phyloP scores from a whole-genome alignment of 192 early-diverging fungal species.

The Kappamyces sp. region DNA sequence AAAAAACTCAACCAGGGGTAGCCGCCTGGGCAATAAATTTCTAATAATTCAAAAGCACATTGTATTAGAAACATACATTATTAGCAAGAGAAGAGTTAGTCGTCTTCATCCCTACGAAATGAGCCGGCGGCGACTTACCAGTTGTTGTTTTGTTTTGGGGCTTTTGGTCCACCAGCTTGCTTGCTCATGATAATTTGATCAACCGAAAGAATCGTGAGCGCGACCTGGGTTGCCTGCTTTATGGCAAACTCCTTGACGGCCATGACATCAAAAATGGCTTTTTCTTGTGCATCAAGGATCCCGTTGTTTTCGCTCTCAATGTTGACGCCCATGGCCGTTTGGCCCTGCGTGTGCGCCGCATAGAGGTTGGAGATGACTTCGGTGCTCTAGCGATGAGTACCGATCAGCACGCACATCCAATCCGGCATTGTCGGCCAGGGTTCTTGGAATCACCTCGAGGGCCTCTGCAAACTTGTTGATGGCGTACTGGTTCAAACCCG shows the following conservation, averaged over 20 bases:
- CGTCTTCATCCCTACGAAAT: slow-evolving; percentile 12
- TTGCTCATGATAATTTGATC: slow-evolving; percentile 99
- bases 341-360: slow-evolving; percentile 74
- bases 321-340: slow-evolving; percentile 69
- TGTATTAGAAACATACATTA: too few species aligned
- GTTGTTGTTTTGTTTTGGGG: slow-evolving; percentile 16
- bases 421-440: slow-evolving; percentile 90
- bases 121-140: neutral
- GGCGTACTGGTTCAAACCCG: slow-evolving; percentile 92
- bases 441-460: slow-evolving; percentile 90
- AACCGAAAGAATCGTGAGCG: slow-evolving; percentile 88
- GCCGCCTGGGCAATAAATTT: neutral
- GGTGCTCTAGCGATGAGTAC: slow-evolving; percentile 43
- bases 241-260: slow-evolving; percentile 82
- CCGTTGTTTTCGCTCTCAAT: slow-evolving; percentile 68
- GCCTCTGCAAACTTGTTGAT: slow-evolving; percentile 94
- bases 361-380: slow-evolving; percentile 88
- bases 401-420: slow-evolving; percentile 58
- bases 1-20: slow-evolving; percentile 45
- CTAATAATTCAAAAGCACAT: too few species aligned
- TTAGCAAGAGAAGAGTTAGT: neutral
- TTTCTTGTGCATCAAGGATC: slow-evolving; percentile 67
- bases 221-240: slow-evolving; percentile 84
- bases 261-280: slow-evolving; percentile 73
- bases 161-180: slow-evolving; percentile 85